Evolutionary conservation across 2,329 filamentous ascomycete species (phyloP), one percentile per base, ranked within the genome.

Genomic region (Acephala macrosclerotiorum): DNA sequence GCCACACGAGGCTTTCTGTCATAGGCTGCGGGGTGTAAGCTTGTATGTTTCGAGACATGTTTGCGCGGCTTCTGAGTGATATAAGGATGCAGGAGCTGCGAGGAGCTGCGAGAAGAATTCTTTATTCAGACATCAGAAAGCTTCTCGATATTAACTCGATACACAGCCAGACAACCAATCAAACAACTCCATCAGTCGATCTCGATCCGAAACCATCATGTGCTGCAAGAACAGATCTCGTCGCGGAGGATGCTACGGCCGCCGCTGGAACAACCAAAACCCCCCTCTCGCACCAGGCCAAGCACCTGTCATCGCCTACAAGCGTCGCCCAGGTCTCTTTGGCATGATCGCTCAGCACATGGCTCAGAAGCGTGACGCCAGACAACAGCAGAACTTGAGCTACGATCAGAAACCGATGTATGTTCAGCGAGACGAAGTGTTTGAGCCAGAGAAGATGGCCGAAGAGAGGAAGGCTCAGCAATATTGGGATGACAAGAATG

Each of bases 221-320:
- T 63, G 60, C 60, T 49, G 53, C 60, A 56, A 57, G 18, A 57
- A 63, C 26, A 63, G 57, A 49, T 12, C 38, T 33, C 51, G 51
- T 25, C 60, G 60, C 2, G 29, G 33, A 42, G 51, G 42, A 58
- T 42, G 51, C 18, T 35, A 35, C 38, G 35, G 22, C 6, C 26
- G 36, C 18, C 60, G 51, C 1, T 25, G 18, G 22, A 29, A 38
- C 25, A 47, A 22, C 42, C 29, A 11, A 18, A 22, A 22, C 45
- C 26, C 18, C 11, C 49, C 5, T 18, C 49, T 53, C 26, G 14
- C 25, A 29, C 25, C 49, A 53, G 26, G 36, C 18, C 60, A 53
- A 33, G 49, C 12, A 16, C 49, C 49, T 9, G 29, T 45, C 14
- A n/a, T 49, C 29, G 60, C 38, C 26, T 58, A 58, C 9, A 38